Evolutionary conservation across 441 rosid species (phyloP), one percentile per base, ranked within the genome.

Genomic region (Mallotus japonicus): DNA sequence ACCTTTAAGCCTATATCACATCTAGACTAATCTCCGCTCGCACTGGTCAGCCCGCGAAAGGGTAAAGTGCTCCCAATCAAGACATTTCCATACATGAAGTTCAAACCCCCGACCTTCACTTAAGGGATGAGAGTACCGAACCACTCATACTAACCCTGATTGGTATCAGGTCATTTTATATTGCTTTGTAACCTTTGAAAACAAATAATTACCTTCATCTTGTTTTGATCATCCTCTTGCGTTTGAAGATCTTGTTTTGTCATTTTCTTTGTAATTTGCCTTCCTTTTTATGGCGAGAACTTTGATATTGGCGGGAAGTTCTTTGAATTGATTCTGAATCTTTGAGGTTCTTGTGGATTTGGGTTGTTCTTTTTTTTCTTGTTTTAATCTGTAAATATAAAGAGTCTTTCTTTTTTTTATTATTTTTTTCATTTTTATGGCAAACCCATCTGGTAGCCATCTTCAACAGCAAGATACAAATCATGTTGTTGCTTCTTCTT

Each of bases 391-490:
- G 66, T 42, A 51, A 49, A 32, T 19, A 51, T 9, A 10, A 6
- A 58, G 0, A 2, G 4, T 4, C 11, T 32, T 20, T 6, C 3
- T 58, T 46, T 10, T 54, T 16, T 5, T 54, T 17, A 19, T 20
- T 6, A 3, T 58, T 46, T 10, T 54, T 16, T 5, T 54, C 16
- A 19, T 16, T 54, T 54, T 5, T 5, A 87, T 87, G 94, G 89
- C 90, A 28, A 86, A 84, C 77, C 79, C 92, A 20, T 75, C 88
- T 50, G 90, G 83, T 70, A 81, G 61, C 51, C 76, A 76, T 76
- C 83, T 77, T 79, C 88, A 76, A 50, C 88, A 76, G 46, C 84
- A 83, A 28, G 80, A 75, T 14, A 3, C 37, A 34, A 82, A 82
- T 70, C 83, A 80, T 24, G 28, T 1, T 32, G 71, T 81, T 51